Evolutionary conservation across 208 protist genomes (phyloP), one percentile per base, ranked within the genome.

Genomic region (Perkinsela sp.): DNA sequence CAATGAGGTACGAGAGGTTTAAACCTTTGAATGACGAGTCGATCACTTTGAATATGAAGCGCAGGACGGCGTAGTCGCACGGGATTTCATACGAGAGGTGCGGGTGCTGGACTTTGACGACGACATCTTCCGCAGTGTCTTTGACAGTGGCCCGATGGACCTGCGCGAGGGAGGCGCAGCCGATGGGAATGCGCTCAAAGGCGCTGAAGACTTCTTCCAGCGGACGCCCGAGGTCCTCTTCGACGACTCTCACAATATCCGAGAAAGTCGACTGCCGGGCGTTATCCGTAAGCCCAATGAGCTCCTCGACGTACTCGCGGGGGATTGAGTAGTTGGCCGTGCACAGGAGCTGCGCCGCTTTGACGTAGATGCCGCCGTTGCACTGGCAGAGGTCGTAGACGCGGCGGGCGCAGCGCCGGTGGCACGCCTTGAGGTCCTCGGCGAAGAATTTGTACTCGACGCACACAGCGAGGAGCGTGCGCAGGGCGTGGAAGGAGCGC

Each of bases 111-210:
- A 95, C 88, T 77, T 97, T 97, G 28, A 97, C 89, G 0, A 90
- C 92, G 1, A 97, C 90, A 22, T 83, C 71, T 13, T 32, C 29
- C 29, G 74, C 70, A 31, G 29, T 48, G 16, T 31, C 1, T 0
- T 75, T 74, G 32, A 93, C 67, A 73, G 76, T 72, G 29, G 85
- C 86, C 1, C 75, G 74, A 72, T 92, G 85, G 28, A 94, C 89
- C 77, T 97, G 92, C 30, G 93, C 93, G 31, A 97, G 83, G 28
- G 90, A 95, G 0, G 92, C 93, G 13, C 89, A 86, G 1, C 90
- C 90, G 16, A 96, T 80, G 6, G 93, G 91, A n/a, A 69, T 68
- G 28, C 76, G 72, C 32, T 95, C 82, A 71, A 97, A 93, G 30
- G 78, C 69, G 16, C 72, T 68, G 74, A 96, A 96, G 1, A 91